These are phyloP conservation scores for Rhododendron ovatum DNA, from an alignment of 148 eudicot genomes.

Conservation along the genomic window DNA sequence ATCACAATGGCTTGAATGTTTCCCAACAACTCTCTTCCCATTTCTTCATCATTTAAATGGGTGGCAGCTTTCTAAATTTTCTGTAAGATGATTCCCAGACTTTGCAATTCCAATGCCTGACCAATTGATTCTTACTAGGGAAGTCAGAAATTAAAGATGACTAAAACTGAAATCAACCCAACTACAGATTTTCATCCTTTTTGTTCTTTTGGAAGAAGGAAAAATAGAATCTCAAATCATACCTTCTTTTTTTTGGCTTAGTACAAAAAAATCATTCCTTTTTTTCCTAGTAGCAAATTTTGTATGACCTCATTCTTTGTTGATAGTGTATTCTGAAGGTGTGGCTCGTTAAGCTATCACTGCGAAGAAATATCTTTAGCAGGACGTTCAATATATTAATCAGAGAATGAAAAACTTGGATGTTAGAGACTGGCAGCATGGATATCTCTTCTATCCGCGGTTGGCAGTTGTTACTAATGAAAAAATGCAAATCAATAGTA, in stretches of 20 bases:
- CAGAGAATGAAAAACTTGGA: not conserved
- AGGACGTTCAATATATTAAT: not conserved
- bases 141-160: not conserved
- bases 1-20: too few species aligned
- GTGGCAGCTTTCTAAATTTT: too few species aligned
- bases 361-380: not conserved
- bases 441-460: constrained; percentile 23
- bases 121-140: not conserved
- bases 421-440: constrained; percentile 13
- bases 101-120: constrained; percentile 45
- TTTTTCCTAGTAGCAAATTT: constrained; percentile 20
- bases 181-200: not conserved
- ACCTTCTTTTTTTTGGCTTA: not conserved
- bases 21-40: too few species aligned
- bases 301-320: constrained; percentile 42
- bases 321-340: constrained; percentile 10
- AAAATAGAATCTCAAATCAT: not conserved
- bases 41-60: too few species aligned
- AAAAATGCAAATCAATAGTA: too few species aligned
- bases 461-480: too few species aligned
- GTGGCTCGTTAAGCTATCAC: constrained; percentile 28
- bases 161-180: not conserved
- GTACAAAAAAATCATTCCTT: too few species aligned
- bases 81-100: not conserved
- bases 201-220: not conserved